Conservation (phyloP, 768 basidiomycete genomes). For the Chlorophyllum brunneum region DNA sequence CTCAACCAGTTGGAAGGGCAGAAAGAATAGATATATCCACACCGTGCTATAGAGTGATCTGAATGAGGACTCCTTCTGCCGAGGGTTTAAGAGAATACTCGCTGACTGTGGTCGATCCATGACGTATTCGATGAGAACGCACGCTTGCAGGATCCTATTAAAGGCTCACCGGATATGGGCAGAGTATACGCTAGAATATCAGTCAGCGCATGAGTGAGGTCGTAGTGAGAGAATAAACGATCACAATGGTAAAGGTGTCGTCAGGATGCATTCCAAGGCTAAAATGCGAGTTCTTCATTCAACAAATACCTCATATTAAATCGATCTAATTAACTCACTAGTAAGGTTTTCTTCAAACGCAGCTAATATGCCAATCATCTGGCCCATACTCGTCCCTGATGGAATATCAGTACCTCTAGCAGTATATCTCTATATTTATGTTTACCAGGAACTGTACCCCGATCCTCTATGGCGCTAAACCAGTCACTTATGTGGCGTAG, state of each 20-base stretch:
- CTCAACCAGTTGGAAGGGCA: conserved; percentile 70
- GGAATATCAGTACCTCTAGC: conserved; percentile 3
- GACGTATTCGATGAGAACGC: background rate
- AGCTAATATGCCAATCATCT: conserved; percentile 44
- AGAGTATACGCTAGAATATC: conserved; percentile 46
- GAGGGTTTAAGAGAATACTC: conserved; percentile 13
- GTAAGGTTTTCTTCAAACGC: conserved; percentile 51
- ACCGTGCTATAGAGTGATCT: conserved; percentile 40
- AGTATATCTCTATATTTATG: conserved; percentile 5
- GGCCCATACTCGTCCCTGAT: conserved; percentile 46
- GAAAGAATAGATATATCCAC: conserved; percentile 72
- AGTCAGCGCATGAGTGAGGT: background rate
- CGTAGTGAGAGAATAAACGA: background rate
- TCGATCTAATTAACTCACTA: conserved; percentile 26
- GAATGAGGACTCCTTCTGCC: background rate
- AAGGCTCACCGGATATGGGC: conserved; percentile 52
- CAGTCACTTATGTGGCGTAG: conserved; percentile 54
- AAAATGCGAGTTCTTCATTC: background rate
- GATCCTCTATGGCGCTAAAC: conserved; percentile 54
- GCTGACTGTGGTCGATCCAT: conserved; percentile 24
- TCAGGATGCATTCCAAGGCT: conserved; percentile 59
- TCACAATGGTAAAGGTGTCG: conserved; percentile 68
- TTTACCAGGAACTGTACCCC: conserved; percentile 52
- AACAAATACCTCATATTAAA: background rate
- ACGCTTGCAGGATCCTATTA: background rate